Percentiles rank a stretch among this genome's conserved stretches.
Conservation (phyloP, 148 eudicot species). For the Beta vulgaris region DNA sequence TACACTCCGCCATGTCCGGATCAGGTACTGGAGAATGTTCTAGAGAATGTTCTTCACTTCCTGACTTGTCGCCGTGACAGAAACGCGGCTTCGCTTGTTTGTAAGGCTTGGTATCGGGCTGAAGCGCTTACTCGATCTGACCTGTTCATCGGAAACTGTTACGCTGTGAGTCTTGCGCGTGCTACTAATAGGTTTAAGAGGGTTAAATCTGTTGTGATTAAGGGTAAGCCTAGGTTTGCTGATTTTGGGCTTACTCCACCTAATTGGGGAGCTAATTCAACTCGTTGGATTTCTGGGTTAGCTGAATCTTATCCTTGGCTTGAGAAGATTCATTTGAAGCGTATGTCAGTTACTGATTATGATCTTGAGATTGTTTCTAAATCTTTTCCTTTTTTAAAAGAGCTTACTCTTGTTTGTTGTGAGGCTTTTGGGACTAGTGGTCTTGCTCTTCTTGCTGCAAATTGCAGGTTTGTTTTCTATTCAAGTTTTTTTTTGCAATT, state of each 20-base stretch:
- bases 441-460: conserved; percentile 48
- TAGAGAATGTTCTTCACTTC: conserved; percentile 63
- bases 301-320: conserved; percentile 41
- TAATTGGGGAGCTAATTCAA: conserved; percentile 62
- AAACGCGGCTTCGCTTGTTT: conserved; percentile 61
- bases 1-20: conserved; percentile 48
- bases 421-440: conserved; percentile 71
- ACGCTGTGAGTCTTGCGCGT: conserved; percentile 48
- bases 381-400: conserved; percentile 44
- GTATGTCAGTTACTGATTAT: conserved; percentile 58
- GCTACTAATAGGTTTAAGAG: conserved; percentile 46
- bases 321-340: conserved; percentile 51
- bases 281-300: conserved; percentile 44
- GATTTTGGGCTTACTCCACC: conserved; percentile 66
- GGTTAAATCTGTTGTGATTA: conserved; percentile 40
- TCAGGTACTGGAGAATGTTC: conserved; percentile 74
- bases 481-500: neutral
- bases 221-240: conserved; percentile 76
- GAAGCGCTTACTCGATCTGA: conserved; percentile 71
- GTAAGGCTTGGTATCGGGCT: conserved; percentile 65
- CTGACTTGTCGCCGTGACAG: conserved; percentile 55
- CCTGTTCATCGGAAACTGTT: conserved; percentile 73
- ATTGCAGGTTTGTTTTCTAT: conserved; percentile 45
- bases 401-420: conserved; percentile 64
- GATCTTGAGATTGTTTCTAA: conserved; percentile 43